These are phyloP conservation scores for Lachnellula arida DNA, from an alignment of 2,329 filamentous ascomycete genomes.

Conservation along the genomic window DNA sequence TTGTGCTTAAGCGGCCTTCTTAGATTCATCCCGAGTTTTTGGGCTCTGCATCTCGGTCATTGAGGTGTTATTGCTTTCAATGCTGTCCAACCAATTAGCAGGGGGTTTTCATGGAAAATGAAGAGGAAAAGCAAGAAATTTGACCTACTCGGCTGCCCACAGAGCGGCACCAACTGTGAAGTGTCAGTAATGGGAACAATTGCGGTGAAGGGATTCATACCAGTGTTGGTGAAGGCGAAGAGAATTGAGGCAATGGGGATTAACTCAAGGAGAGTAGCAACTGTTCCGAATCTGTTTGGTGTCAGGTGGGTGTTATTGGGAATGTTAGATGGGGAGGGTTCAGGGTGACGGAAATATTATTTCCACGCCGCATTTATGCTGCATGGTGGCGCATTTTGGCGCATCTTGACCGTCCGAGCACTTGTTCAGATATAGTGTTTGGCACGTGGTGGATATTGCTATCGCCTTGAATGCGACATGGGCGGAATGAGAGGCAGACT, in stretches of 20 bases:
- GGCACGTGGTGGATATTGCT: neutral
- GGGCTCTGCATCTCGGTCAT: conserved; percentile 25
- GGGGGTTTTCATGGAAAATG: conserved; percentile 6
- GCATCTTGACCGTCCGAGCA: too few relatives aligned
- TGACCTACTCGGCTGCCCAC: neutral
- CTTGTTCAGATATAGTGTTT: too few relatives aligned
- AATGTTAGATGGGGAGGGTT: too few relatives aligned
- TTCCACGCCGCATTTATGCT: too few relatives aligned
- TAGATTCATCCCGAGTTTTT: conserved; percentile 11
- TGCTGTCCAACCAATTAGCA: conserved; percentile 81
- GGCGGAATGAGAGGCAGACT: conserved; percentile 31
- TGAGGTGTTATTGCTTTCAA: conserved; percentile 47
- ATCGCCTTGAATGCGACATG: neutral
- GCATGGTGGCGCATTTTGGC: too few relatives aligned
- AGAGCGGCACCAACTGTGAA: neutral
- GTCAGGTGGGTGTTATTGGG: neutral
- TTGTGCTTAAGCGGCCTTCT: conserved; percentile 17
- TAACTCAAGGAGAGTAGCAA: conserved; percentile 78
- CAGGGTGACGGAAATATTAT: neutral
- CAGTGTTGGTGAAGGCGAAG: conserved; percentile 85
- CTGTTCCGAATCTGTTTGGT: conserved; percentile 61
- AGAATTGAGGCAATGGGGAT: conserved; percentile 77
- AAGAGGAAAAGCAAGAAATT: too few relatives aligned
- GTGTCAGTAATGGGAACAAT: conserved; percentile 1
- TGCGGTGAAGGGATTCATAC: conserved; percentile 35